Evolutionary conservation across 179 eudicot species (phyloP), one percentile per base, ranked within the genome.

Genomic region (Nepenthes alata): DNA sequence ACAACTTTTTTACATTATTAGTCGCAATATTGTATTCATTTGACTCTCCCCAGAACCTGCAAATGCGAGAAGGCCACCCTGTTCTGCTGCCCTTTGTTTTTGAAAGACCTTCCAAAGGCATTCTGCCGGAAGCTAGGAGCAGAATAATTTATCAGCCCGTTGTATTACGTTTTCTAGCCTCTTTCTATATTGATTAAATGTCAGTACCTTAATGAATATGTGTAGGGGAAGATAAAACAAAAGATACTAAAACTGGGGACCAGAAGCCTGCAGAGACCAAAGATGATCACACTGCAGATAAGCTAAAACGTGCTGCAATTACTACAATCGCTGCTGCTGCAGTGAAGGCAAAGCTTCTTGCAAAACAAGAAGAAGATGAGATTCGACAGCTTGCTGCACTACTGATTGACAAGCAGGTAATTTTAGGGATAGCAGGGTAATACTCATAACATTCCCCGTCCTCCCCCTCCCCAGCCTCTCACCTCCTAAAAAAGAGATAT

Each of bases 301-400:
- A 79, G 72, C 56, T 94, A 63, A 90, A 84, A 70, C 82, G 78
- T 53, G 96, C 93, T 65, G 95, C 95, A 53, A 68, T 79, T 47
- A 80, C 94, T 58, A 87, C 97, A 50, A 61, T 94, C 44, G 83
- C 99, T 11, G 96, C 97, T 57, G 99, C 97, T 58, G 97, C 96
- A 37, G 89, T 87, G 76, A 94, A 94, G 74, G 96, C 99, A 58
- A 94, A 87, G 77, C 72, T 82, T 72, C 93, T 94, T 51, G 97
- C 91, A 13, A 73, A 85, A 59, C 87, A 90, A 59, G 99, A 94
- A 74, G 99, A 94, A 78, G 94, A 85, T 50, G 90, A 87, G 69
- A 81, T 90, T 44, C 84, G 74, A 67, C 91, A 83, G 74, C 87
- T 94, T 58, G 81, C 97, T 44, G 64, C 95, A 13, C 57, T 74